phyloP scores from a whole-genome alignment of 1,284 basidiomycete species.

The Earliella scabrosa region DNA sequence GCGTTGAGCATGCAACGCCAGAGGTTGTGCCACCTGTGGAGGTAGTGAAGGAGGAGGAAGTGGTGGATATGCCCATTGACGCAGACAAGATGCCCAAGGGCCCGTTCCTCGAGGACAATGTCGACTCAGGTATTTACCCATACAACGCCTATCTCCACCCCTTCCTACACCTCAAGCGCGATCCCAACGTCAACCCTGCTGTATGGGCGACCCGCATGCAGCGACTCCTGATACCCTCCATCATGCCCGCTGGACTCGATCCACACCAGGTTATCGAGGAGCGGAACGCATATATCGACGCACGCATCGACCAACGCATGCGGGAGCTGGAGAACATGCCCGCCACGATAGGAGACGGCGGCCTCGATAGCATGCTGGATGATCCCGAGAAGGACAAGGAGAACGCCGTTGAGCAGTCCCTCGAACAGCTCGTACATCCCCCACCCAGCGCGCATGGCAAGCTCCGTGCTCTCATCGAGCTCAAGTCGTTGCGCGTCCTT shows the following conservation, averaged over 20 bases:
- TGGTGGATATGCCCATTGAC: conserved; percentile 33
- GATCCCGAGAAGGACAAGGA: conserved; percentile 51
- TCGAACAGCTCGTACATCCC: conserved; percentile 48
- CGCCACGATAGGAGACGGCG: conserved; percentile 82
- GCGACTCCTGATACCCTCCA: conserved; percentile 82
- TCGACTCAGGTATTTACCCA: conserved; percentile 86
- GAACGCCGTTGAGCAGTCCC: conserved; percentile 37
- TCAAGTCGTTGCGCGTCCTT: conserved; percentile 90
- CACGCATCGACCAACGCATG: conserved; percentile 89
- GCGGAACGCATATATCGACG: conserved; percentile 90
- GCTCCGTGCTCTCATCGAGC: conserved; percentile 90
- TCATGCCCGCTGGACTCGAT: conserved; percentile 94
- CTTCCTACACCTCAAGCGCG: conserved; percentile 74
- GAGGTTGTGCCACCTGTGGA: conserved; percentile 5
- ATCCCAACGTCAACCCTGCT: conserved; percentile 59
- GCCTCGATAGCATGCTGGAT: conserved; percentile 62
- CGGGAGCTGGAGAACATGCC: conserved; percentile 87
- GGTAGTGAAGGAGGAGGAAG: conserved; percentile 26
- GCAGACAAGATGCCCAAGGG: conserved; percentile 62
- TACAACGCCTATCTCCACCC: conserved; percentile 96
- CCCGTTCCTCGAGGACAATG: conserved; percentile 80
- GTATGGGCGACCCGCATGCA: conserved; percentile 77
- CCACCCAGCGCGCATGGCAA: conserved; percentile 74
- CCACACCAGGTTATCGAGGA: conserved; percentile 91
- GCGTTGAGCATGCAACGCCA: conserved; percentile 7